phyloP scores from a whole-genome alignment of 2,329 filamentous ascomycete species.

The Cladosporium cucumerinum region DNA sequence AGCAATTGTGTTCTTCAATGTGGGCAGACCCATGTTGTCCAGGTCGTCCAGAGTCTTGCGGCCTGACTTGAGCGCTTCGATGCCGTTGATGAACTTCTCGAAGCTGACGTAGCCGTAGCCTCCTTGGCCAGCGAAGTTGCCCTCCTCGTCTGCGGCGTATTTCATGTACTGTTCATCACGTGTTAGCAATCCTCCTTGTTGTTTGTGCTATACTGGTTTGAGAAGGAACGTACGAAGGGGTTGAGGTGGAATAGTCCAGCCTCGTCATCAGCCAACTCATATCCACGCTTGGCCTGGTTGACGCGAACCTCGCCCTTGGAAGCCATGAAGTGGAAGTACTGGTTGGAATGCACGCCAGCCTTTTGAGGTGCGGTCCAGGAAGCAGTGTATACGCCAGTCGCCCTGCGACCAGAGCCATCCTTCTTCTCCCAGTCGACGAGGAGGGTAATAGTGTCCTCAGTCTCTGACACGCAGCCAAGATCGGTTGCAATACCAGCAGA shows the following conservation, averaged over 20 bases:
- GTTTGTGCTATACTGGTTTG: not conserved
- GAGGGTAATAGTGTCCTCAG: constrained; percentile 90
- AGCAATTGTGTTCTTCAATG: constrained; percentile 81
- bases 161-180: constrained; percentile 24
- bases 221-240: constrained; percentile 44
- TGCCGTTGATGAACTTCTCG: constrained; percentile 92
- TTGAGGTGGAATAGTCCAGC: constrained; percentile 77
- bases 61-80: constrained; percentile 72
- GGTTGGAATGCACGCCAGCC: constrained; percentile 92
- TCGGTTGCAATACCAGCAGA: constrained; percentile 74
- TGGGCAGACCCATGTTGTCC: constrained; percentile 77
- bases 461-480: constrained; percentile 73
- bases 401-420: constrained; percentile 64
- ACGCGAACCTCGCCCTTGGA: constrained; percentile 79
- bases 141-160: constrained; percentile 90
- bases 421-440: constrained; percentile 84
- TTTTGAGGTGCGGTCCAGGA: constrained; percentile 92
- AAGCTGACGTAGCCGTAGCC: constrained; percentile 93
- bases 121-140: constrained; percentile 86
- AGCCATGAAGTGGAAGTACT: constrained; percentile 95
- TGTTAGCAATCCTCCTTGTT: not conserved
- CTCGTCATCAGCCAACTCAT: constrained; percentile 86
- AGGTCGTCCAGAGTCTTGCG: constrained; percentile 69
- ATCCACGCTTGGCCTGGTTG: constrained; percentile 90
- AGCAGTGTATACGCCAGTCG: constrained; percentile 87